A percentile compares a stretch with the other conserved stretches of the same genome.
Conservation (phyloP, 2,329 filamentous ascomycete genomes). For the Exophiala sp. region DNA sequence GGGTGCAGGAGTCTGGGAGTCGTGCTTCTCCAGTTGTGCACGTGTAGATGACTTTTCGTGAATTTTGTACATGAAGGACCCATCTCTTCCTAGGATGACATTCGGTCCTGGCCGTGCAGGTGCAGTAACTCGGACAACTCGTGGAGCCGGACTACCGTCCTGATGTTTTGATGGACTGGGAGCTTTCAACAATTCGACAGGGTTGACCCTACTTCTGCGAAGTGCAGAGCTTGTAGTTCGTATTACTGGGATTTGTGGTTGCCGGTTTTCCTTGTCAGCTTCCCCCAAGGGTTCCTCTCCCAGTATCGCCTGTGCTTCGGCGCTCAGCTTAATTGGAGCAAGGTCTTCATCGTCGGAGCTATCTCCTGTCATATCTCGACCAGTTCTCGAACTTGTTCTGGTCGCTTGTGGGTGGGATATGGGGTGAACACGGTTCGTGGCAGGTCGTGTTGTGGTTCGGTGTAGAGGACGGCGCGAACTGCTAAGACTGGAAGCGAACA, state of each 20-base stretch:
- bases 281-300: slow-evolving; percentile 53
- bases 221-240: slow-evolving; percentile 8
- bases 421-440: slow-evolving; percentile 9
- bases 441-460: slow-evolving; percentile 31
- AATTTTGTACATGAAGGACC: slow-evolving; percentile 38
- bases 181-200: slow-evolving; percentile 33
- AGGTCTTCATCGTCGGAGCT: slow-evolving; percentile 94
- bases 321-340: slow-evolving; percentile 88
- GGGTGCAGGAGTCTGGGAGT: slow-evolving; percentile 48
- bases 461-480: slow-evolving; percentile 35
- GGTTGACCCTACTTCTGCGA: slow-evolving; percentile 13
- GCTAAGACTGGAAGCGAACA: slow-evolving; percentile 36
- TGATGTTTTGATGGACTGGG: slow-evolving; percentile 37
- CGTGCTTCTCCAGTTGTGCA: slow-evolving; percentile 19
- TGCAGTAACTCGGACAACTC: slow-evolving; percentile 40
- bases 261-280: slow-evolving; percentile 30
- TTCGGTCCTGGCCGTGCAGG: slow-evolving; percentile 28
- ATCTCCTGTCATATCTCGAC: slow-evolving; percentile 55
- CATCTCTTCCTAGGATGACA: slow-evolving; percentile 36
- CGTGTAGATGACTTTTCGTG: slow-evolving; percentile 28
- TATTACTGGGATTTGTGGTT: slow-evolving; percentile 7
- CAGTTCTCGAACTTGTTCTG: background rate
- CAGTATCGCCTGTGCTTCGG: slow-evolving; percentile 81
- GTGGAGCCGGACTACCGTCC: slow-evolving; percentile 41
- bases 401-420: background rate